phyloP scores from a whole-genome alignment of 2,329 filamentous ascomycete species.

The Septoria petroselini region DNA sequence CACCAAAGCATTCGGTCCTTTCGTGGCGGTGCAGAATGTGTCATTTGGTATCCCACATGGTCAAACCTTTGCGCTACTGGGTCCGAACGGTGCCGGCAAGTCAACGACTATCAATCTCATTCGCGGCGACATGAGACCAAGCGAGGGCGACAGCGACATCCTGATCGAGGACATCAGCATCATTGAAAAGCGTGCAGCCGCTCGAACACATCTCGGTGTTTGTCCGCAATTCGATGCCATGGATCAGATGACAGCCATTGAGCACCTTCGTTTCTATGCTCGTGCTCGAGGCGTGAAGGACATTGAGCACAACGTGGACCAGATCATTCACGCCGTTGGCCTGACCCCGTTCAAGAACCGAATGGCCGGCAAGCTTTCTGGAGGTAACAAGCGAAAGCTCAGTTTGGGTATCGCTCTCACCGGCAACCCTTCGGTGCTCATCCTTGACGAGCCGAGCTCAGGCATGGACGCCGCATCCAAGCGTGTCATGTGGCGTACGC shows the following conservation, averaged over 20 bases:
- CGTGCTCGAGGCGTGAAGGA: conserved; percentile 74
- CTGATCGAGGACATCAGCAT: conserved; percentile 77
- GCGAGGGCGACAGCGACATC: conserved; percentile 69
- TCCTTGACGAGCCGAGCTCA: conserved; percentile 84
- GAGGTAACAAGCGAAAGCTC: conserved; percentile 92
- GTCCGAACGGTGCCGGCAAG: conserved; percentile 89
- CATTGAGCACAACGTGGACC: conserved; percentile 71
- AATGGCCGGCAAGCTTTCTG: conserved; percentile 76
- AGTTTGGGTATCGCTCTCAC: conserved; percentile 86
- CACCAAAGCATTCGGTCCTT: conserved; percentile 72
- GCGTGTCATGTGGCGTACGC: conserved; percentile 86
- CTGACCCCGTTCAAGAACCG: conserved; percentile 66
- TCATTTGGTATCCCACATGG: conserved; percentile 76
- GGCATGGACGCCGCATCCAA: conserved; percentile 90
- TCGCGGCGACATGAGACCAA: conserved; percentile 79
- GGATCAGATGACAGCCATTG: conserved; percentile 83
- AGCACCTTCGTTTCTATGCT: conserved; percentile 87
- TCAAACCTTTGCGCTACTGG: conserved; percentile 84
- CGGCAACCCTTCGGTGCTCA: conserved; percentile 81
- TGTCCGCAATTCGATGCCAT: conserved; percentile 76
- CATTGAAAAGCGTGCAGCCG: conserved; percentile 65
- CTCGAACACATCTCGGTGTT: conserved; percentile 77
- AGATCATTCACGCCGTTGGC: conserved; percentile 77
- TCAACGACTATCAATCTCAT: conserved; percentile 86
- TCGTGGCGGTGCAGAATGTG: conserved; percentile 77